Conservation (phyloP, 306 rosid genomes). For the Gynostemma pentaphyllum region DNA sequence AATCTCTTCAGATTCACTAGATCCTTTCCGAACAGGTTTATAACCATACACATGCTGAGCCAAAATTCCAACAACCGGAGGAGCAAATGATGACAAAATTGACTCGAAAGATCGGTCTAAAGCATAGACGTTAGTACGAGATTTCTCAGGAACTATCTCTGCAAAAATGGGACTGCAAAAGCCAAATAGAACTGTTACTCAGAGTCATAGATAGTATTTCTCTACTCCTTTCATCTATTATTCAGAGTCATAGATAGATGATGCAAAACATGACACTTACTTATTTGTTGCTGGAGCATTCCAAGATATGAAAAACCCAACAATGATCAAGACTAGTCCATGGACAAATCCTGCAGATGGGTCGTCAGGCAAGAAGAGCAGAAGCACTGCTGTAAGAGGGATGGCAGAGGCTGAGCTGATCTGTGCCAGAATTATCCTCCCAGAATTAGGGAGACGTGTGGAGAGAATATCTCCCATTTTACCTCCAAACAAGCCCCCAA, state of each 20-base stretch:
- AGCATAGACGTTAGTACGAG: slow-evolving; percentile 85
- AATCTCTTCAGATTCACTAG: slow-evolving; percentile 33
- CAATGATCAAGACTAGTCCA: slow-evolving; percentile 44
- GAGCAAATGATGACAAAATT: slow-evolving; percentile 76
- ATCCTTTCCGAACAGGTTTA: slow-evolving; percentile 44
- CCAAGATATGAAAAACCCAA: slow-evolving; percentile 85
- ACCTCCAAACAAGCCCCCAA: slow-evolving; percentile 91
- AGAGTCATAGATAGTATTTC: background rate
- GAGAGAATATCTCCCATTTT: slow-evolving; percentile 79
- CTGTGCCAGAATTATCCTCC: slow-evolving; percentile 81
- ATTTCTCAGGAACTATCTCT: slow-evolving; percentile 87
- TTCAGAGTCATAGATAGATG: background rate
- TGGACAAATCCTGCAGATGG: slow-evolving; percentile 41
- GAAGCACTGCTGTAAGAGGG: slow-evolving; percentile 73
- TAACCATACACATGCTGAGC: slow-evolving; percentile 83
- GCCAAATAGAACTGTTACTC: background rate
- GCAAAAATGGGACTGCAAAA: slow-evolving; percentile 82
- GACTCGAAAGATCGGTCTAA: slow-evolving; percentile 83
- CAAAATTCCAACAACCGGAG: slow-evolving; percentile 76
- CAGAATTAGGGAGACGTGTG: slow-evolving; percentile 53
- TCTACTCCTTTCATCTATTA: background rate
- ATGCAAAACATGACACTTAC: slow-evolving; percentile 25
- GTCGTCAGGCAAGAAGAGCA: slow-evolving; percentile 47
- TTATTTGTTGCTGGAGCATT: slow-evolving; percentile 87
- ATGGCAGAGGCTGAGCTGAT: slow-evolving; percentile 84